phyloP scores from a whole-genome alignment of 306 rosid species.

The Medicago lupulina region DNA sequence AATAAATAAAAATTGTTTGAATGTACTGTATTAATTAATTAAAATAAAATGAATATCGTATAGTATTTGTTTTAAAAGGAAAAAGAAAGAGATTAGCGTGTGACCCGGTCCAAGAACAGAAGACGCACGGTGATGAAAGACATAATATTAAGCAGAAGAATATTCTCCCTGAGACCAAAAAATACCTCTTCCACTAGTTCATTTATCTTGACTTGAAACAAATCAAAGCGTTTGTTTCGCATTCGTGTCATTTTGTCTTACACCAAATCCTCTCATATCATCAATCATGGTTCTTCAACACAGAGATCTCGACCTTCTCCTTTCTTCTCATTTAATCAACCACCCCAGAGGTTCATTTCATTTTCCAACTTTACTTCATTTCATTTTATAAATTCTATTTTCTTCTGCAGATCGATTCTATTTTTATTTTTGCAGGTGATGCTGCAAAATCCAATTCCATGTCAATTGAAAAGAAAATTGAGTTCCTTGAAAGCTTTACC shows the following conservation, averaged over 20 bases:
- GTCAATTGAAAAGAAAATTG: conserved; percentile 89
- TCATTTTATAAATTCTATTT: no score
- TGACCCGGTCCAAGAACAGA: no score
- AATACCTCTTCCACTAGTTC: not conserved
- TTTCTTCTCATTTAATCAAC: conserved; percentile 31
- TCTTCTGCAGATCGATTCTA: no score
- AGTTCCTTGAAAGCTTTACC: conserved; percentile 72
- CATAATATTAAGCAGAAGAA: conserved; percentile 7
- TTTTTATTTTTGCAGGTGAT: conserved; percentile 60
- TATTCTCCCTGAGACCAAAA: conserved; percentile 32
- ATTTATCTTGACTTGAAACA: not conserved
- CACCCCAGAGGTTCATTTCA: conserved; percentile 37
- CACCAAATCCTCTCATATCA: conserved; percentile 9
- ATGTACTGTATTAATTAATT: no score
- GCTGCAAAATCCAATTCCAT: conserved; percentile 55
- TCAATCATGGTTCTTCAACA: conserved; percentile 48
- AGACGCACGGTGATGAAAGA: no score
- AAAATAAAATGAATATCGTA: no score
- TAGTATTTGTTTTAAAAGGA: no score
- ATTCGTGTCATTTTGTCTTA: not conserved
- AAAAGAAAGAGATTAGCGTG: no score
- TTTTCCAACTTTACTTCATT: no score
- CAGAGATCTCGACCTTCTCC: conserved; percentile 47
- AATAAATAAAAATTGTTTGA: no score
- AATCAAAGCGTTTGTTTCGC: not conserved